Evolutionary conservation across 768 basidiomycete species (phyloP), one percentile per base, ranked within the genome.

Genomic region (Rhizopogon vesiculosus): DNA sequence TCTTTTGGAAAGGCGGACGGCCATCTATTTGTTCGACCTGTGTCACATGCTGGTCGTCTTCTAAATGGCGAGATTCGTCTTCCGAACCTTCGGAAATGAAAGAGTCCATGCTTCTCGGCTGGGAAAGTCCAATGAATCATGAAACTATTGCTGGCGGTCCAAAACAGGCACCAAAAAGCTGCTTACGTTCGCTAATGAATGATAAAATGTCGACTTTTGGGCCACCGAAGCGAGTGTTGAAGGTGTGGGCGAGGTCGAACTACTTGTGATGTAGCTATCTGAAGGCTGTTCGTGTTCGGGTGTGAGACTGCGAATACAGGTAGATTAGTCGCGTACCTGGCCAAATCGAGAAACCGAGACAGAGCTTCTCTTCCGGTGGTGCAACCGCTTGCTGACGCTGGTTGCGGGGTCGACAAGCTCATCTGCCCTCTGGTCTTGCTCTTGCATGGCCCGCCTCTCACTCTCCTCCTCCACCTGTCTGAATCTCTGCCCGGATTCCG

Each of bases 321-420:
- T 56, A 51, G 22, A 53, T 46, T 25, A 46, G 42, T 50, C 18
- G 56, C 72, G 56, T 46, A 85, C 83, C 76, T 84, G 78, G 28
- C 85, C 84, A 59, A 85, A 82, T 16, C 81, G 74, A 53, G 82
- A 81, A 42, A 86, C 74, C 1, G 83, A 84, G 39, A 86, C 74
- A 16, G 48, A 22, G 51, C 80, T 83, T 16, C 78, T 78, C 45
- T 77, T 69, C 55, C 77, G 72, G 43, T 74, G 70, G 41, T 68
- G 67, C 49, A 19, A 19, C 5, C 73, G 77, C n/a, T 61, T 64
- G 60, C 62, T 70, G 28, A 59, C 25, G 8, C 52, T 52, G 8
- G 49, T 54, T 35, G 67, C 41, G 53, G 63, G 58, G 63, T 64
- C 59, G 51, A 59, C 46, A 44, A 61, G 42, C 54, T 65, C 53